These are phyloP conservation scores for Curvularia verruculosa DNA, from an alignment of 2,329 filamentous ascomycete species.

Conservation along the genomic window DNA sequence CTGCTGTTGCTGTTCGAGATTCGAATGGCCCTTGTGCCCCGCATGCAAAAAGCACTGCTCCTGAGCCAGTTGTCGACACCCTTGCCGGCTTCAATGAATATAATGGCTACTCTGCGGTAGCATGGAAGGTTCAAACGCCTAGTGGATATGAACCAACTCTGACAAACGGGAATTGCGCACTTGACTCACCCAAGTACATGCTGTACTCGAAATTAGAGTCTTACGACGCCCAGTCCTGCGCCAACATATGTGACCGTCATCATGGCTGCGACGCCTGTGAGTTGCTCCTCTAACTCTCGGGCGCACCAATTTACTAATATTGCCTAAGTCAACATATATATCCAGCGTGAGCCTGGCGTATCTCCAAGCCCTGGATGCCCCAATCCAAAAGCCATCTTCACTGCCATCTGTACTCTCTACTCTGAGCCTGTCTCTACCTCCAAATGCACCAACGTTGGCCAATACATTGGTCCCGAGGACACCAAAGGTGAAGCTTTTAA, in stretches of 20 bases:
- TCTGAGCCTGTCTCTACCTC: background rate
- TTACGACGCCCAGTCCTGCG: slow-evolving; percentile 16
- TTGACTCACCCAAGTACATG: slow-evolving; percentile 15
- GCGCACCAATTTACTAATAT: background rate
- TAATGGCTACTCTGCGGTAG: slow-evolving; percentile 2
- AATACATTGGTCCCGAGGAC: slow-evolving; percentile 17
- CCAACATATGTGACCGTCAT: slow-evolving; percentile 8
- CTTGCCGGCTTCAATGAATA: slow-evolving; percentile 1
- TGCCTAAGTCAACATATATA: slow-evolving; percentile 29
- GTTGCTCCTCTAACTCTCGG: background rate
- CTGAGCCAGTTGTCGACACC: slow-evolving; percentile 2
- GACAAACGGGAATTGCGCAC: slow-evolving; percentile 9
- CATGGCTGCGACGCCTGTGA: slow-evolving; percentile 15
- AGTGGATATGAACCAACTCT: slow-evolving; percentile 9
- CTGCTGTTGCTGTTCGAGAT: background rate
- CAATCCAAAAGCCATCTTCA: slow-evolving; percentile 20
- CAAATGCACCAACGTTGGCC: slow-evolving; percentile 19
- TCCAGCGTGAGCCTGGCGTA: slow-evolving; percentile 21
- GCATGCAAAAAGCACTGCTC: background rate
- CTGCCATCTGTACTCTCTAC: slow-evolving; percentile 24
- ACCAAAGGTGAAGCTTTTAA: slow-evolving; percentile 15
- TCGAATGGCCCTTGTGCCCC: background rate
- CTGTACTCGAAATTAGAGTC: slow-evolving; percentile 3
- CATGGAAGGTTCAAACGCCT: background rate
- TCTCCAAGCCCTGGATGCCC: slow-evolving; percentile 19